These are phyloP conservation scores for Elongisporangium undulatum DNA, from an alignment of 352 stramenopile genomes.

Conservation along the genomic window DNA sequence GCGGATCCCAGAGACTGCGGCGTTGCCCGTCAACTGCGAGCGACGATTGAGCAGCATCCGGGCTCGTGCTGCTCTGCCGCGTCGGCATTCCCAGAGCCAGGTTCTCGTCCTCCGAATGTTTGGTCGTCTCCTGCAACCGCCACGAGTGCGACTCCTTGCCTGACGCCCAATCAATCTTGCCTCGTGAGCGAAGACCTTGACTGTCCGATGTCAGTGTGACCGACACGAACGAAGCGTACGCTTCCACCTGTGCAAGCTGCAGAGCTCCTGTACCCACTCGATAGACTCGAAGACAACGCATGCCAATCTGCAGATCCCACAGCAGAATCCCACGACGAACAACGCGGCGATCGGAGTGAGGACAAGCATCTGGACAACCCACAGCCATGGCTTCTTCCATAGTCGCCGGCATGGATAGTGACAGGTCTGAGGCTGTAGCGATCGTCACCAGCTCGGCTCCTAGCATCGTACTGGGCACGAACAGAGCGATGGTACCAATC, in stretches of 20 bases:
- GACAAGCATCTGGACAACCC: constrained; percentile 45
- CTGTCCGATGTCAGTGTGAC: constrained; percentile 43
- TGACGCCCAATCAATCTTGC: constrained; percentile 42
- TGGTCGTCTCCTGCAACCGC: constrained; percentile 44
- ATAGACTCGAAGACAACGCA: constrained; percentile 49
- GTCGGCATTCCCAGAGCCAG: constrained; percentile 51
- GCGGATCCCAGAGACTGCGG: constrained; percentile 31
- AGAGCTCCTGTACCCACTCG: constrained; percentile 27
- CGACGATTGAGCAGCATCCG: constrained; percentile 26
- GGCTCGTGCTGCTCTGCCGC: constrained; percentile 52
- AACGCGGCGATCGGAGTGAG: constrained; percentile 15
- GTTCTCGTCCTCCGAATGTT: constrained; percentile 58
- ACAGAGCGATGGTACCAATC: constrained; percentile 48
- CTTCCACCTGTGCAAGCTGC: constrained; percentile 44
- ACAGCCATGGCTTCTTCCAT: constrained; percentile 17
- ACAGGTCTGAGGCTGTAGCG: background rate
- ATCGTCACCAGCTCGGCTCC: background rate
- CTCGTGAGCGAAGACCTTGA: constrained; percentile 31
- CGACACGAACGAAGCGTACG: constrained; percentile 39
- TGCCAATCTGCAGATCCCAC: constrained; percentile 39
- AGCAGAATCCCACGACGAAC: constrained; percentile 39
- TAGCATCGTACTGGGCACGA: constrained; percentile 19
- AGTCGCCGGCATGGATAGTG: background rate
- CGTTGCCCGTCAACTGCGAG: constrained; percentile 47
- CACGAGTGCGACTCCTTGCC: constrained; percentile 35